Percentiles rank a stretch among this genome's conserved stretches.
Evolutionary conservation across 2,329 filamentous ascomycete species (phyloP).

Genomic region (Atkinsonella texensis): DNA sequence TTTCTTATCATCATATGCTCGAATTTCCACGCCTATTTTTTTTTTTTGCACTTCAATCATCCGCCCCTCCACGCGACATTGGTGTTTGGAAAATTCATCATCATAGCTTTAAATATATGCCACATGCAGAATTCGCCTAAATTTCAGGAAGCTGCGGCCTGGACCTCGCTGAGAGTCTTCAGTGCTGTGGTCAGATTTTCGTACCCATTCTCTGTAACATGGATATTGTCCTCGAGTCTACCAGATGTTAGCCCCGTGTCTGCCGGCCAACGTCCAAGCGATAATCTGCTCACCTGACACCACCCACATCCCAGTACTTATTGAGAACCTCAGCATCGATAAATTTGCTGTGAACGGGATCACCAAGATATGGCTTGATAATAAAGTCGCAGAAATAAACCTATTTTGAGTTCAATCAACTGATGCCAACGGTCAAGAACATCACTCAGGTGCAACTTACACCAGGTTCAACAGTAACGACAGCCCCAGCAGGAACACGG

Average conservation of each 20-base stretch:
- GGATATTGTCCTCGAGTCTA: conserved; percentile 57
- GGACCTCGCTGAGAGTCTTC: conserved; percentile 53
- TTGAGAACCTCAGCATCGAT: conserved; percentile 65
- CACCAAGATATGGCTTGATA: conserved; percentile 65
- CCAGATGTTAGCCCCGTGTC: background rate
- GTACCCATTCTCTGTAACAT: conserved; percentile 56
- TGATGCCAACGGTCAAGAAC: background rate
- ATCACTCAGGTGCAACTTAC: conserved; percentile 32
- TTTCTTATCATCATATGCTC: no score
- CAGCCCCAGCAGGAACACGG: conserved; percentile 60
- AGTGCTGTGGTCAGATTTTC: conserved; percentile 63
- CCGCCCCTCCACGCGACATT: no score
- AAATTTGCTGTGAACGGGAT: conserved; percentile 60
- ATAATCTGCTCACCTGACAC: conserved; percentile 44
- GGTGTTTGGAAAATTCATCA: no score
- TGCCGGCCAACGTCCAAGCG: background rate
- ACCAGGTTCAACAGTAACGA: conserved; percentile 92
- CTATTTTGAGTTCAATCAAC: conserved; percentile 22
- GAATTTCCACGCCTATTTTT: no score
- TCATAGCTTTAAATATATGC: background rate
- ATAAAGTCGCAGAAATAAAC: conserved; percentile 90
- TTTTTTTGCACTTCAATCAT: no score
- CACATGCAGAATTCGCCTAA: background rate
- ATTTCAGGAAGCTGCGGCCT: conserved; percentile 20
- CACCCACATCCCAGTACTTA: conserved; percentile 72